A percentile compares a stretch with the other conserved stretches of the same genome.
Conservation (phyloP, 306 rosid species). For the Acacia acuminata region DNA sequence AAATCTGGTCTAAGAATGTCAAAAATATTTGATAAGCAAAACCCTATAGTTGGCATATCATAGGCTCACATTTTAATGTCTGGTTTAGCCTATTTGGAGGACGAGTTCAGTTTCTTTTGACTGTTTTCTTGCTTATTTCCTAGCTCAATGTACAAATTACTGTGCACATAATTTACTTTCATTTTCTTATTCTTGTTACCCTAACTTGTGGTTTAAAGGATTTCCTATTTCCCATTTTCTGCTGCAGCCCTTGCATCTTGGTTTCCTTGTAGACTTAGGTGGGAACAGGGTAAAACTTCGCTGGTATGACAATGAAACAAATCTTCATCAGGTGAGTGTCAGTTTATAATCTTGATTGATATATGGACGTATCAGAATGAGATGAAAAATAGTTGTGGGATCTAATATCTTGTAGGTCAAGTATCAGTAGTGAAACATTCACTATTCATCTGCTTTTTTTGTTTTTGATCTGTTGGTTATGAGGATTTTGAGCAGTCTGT, state of each 20-base stretch:
- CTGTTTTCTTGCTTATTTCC: neutral
- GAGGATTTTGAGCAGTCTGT: neutral
- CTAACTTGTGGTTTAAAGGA: neutral
- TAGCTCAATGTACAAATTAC: neutral
- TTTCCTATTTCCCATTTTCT: constrained; percentile 22
- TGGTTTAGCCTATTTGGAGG: too few relatives aligned
- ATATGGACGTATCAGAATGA: neutral
- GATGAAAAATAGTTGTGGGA: constrained; percentile 2
- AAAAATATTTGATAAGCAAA: neutral
- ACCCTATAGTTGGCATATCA: neutral
- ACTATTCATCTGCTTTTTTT: neutral
- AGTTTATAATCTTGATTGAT: neutral
- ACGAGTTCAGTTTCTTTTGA: neutral
- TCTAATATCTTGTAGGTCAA: neutral
- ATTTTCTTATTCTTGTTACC: neutral
- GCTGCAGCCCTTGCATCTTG: constrained; percentile 85
- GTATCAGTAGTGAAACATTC: constrained; percentile 11
- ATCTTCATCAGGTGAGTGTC: constrained; percentile 81
- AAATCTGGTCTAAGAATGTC: neutral
- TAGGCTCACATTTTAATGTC: too few relatives aligned
- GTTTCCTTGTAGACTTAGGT: constrained; percentile 78
- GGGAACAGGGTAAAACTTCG: constrained; percentile 74
- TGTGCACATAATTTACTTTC: neutral
- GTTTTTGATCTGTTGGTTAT: constrained; percentile 21
- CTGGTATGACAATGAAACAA: constrained; percentile 78